Conservation (phyloP, 192 early-diverging fungal species). For the Linnemannia hyalina region DNA sequence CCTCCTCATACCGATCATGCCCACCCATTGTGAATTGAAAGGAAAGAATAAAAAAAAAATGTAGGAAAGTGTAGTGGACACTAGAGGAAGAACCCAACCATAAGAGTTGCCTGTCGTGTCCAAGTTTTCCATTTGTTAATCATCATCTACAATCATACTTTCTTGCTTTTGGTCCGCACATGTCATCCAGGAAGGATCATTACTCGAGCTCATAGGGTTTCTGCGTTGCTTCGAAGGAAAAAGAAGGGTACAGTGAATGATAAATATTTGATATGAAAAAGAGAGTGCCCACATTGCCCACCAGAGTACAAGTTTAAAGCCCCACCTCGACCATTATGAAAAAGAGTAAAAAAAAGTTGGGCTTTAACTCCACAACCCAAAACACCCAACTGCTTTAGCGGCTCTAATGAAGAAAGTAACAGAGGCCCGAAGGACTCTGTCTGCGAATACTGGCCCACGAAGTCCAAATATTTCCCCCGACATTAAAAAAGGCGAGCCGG, state of each 20-base stretch:
- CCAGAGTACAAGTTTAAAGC: neutral
- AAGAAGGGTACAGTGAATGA: too few relatives aligned
- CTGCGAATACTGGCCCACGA: conserved; percentile 9
- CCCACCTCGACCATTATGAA: neutral
- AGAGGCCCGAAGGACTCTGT: neutral
- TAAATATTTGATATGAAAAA: neutral
- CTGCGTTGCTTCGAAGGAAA: neutral
- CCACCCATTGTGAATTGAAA: neutral
- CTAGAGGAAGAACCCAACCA: conserved; percentile 1
- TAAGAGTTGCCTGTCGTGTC: neutral
- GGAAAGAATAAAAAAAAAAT: neutral
- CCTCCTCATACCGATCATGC: neutral
- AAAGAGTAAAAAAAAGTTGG: neutral
- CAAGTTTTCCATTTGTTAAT: neutral
- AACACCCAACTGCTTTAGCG: neutral
- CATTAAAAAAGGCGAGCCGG: neutral
- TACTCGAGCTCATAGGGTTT: neutral
- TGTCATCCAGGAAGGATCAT: conserved; percentile 1
- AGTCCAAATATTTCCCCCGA: neutral
- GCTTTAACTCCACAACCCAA: neutral
- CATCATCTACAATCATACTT: neutral
- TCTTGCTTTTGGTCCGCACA: neutral
- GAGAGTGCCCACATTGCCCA: neutral
- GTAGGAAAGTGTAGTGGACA: neutral
- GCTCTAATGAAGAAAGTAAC: conserved; percentile 1